Evolutionary conservation across 129 eudicot species (phyloP), one percentile per base, ranked within the genome.

Genomic region (Silybum marianum): DNA sequence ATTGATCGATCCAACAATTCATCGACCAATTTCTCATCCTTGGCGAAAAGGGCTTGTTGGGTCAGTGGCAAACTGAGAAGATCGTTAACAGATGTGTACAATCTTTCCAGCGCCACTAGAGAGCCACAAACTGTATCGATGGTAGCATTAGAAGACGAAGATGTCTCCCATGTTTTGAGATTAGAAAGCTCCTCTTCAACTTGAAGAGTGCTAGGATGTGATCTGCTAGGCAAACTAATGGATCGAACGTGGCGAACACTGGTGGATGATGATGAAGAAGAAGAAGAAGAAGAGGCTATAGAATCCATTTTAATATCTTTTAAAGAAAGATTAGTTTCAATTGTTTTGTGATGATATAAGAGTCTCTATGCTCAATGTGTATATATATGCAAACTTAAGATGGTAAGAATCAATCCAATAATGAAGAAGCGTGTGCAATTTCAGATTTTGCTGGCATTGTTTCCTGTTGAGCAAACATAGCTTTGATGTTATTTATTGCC

Each of bases 1-100:
- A 88, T 68, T 2, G 91, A 85, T 44, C 75, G 85, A 69, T 85
- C 83, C 60, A 88, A 71, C 65, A 82, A 76, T 77, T 79, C 88
- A 18, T 88, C 87, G 3, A 85, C 84, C 78, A 79, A 82, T 25
- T 69, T 36, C 30, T 76, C 84, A 9, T 79, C 66, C 12, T 71
- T 38, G 82, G 10, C 1, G 68, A 10, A 69, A 73, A 88, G 86
- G 25, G 86, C 78, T 77, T 82, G 78, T 73, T 79, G 87, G 9
- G 84, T 84, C 2, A 69, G 72, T 32, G 85, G 87, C 84, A 77
- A 73, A 34, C 28, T 66, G 44, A 87, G 79, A 39, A 72, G 85
- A 75, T 84, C 74, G 3, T 72, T 71, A 26, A 84, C 58, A 21
- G 54, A 84, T n/a, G 32, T 30, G 70, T 80, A 80, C 68, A 84